Percentiles rank a stretch among this genome's conserved stretches.
Evolutionary conservation across 2,329 filamentous ascomycete species (phyloP).

Genomic region (Juglanconis sp.): DNA sequence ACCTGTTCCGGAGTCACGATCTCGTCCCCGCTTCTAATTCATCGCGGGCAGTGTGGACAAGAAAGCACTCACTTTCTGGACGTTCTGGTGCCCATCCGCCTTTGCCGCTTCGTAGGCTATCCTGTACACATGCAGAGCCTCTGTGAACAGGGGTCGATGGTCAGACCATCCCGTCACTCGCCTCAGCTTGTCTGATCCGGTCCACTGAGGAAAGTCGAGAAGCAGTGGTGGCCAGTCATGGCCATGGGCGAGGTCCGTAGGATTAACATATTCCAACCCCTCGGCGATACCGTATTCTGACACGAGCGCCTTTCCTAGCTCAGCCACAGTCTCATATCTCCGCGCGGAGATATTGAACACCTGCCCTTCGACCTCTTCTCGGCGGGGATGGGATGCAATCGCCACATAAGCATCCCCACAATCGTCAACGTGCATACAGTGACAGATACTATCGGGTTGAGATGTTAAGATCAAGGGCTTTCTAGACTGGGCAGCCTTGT

Average conservation of each 20-base stretch:
- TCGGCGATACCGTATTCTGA: slow-evolving; percentile 36
- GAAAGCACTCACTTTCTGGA: slow-evolving; percentile 1
- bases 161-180: slow-evolving; percentile 39
- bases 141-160: slow-evolving; percentile 32
- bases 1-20: too few relatives aligned
- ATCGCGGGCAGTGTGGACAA: background rate
- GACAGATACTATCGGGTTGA: slow-evolving; percentile 37
- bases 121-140: slow-evolving; percentile 34
- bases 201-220: slow-evolving; percentile 40
- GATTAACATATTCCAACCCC: slow-evolving; percentile 27
- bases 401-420: slow-evolving; percentile 46
- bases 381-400: slow-evolving; percentile 35
- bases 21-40: background rate
- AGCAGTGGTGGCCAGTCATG: slow-evolving; percentile 22
- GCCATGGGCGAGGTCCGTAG: slow-evolving; percentile 14
- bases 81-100: slow-evolving; percentile 2
- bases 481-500: slow-evolving; percentile 16
- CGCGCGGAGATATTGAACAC: slow-evolving; percentile 44
- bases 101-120: slow-evolving; percentile 35
- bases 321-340: slow-evolving; percentile 40
- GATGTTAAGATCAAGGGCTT: slow-evolving; percentile 31
- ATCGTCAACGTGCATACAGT: slow-evolving; percentile 48
- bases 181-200: slow-evolving; percentile 39
- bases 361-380: slow-evolving; percentile 32
- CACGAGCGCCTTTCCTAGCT: slow-evolving; percentile 36